phyloP scores from a whole-genome alignment of 345 rosid species.

The Moricandia moricandioides region DNA sequence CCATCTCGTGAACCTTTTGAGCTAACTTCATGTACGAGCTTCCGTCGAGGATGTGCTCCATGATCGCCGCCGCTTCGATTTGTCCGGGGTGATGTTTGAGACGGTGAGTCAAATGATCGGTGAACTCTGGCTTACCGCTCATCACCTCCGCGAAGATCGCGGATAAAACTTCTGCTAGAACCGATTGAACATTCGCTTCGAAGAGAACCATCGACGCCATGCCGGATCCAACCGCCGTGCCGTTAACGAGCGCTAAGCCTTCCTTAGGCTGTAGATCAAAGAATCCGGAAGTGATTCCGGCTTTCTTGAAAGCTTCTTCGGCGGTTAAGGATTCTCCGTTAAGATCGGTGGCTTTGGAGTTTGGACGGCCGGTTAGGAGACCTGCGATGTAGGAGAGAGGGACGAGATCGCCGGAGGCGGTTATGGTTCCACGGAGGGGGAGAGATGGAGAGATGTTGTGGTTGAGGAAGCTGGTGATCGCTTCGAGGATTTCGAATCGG shows the following conservation, averaged over 20 bases:
- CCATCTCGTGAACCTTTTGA: slow-evolving; percentile 54
- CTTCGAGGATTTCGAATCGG: slow-evolving; percentile 68
- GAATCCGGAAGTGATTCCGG: slow-evolving; percentile 47
- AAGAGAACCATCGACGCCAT: slow-evolving; percentile 65
- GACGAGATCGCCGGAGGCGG: slow-evolving; percentile 76
- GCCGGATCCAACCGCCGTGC: slow-evolving; percentile 74
- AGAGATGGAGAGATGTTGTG: slow-evolving; percentile 61
- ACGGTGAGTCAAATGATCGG: slow-evolving; percentile 67
- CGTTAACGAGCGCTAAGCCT: slow-evolving; percentile 69
- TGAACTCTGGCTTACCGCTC: slow-evolving; percentile 76
- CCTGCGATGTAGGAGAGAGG: slow-evolving; percentile 71
- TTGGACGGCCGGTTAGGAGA: slow-evolving; percentile 58
- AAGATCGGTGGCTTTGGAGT: slow-evolving; percentile 58
- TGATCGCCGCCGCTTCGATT: slow-evolving; percentile 76
- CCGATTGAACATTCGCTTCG: slow-evolving; percentile 47
- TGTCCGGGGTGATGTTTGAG: slow-evolving; percentile 81
- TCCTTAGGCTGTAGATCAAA: slow-evolving; percentile 75
- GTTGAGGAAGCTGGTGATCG: slow-evolving; percentile 59
- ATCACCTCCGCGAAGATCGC: slow-evolving; percentile 73
- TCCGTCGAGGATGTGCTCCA: slow-evolving; percentile 73
- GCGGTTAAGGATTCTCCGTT: slow-evolving; percentile 44
- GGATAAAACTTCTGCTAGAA: slow-evolving; percentile 56
- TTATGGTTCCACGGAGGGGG: slow-evolving; percentile 69
- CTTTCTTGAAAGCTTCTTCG: slow-evolving; percentile 44
- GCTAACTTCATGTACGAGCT: slow-evolving; percentile 61